Evolutionary conservation across 371 early-diverging fungal species (phyloP), one percentile per base, ranked within the genome.

Genomic region (Fennellomyces sp.): DNA sequence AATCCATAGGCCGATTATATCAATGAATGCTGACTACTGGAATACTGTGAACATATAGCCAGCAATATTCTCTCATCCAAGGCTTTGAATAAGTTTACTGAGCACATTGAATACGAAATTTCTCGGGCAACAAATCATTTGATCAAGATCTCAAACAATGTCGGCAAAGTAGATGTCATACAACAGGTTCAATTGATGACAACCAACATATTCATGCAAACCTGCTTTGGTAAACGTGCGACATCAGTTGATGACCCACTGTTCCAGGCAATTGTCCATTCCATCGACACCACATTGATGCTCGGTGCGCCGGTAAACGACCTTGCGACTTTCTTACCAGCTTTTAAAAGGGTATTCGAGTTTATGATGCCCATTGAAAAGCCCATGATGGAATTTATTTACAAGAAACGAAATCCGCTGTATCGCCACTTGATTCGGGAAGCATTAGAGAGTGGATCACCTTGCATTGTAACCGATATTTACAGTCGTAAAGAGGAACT

Each of bases 261-360:
- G 52, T 57, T 52, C 38, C 1, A 6, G 1, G 45, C 26, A 3
- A 21, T 63, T 7, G 47, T 63, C 0, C 25, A 58, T 5, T 19
- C 38, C 35, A 38, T 58, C 15, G 29, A 52, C 21, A 29, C 29
- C 0, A 13, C 30, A 3, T n/a, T 58, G 23, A 52, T 45, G 11
- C 15, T 11, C 6, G 33, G 45, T 6, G 52, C 42, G 5, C 25
- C 50, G 0, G 15, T 23, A 15, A n/a, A 56, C 6, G 68, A 67
- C 21, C 30, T 60, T 2, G 30, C 56, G 12, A 30, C 56, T 15
- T 56, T 60, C 26, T 36, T 67, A 3, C 68, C 68, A 5, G 21
- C 30, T 21, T 29, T 54, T 8, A 13, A 15, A 15, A 36, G 39
- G 33, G 25, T 52, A 13, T 35, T 47, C 26, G 31, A 36, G 3